These are phyloP conservation scores for Lasiosphaeria hispida DNA, from an alignment of 495 filamentous ascomycete species.

Conservation along the genomic window DNA sequence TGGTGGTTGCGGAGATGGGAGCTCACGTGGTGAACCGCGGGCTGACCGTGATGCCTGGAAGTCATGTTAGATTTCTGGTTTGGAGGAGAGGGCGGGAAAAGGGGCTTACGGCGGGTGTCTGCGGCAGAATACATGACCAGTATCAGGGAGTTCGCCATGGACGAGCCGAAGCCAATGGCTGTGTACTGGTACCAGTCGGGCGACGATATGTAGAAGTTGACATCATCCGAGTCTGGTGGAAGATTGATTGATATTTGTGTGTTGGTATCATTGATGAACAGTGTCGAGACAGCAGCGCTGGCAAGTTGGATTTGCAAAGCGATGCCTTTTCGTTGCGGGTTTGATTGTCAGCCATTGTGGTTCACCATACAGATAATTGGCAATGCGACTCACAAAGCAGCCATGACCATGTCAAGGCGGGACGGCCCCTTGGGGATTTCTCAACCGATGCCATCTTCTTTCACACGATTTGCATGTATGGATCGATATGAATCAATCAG, in stretches of 20 bases:
- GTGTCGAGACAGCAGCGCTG: slow-evolving; percentile 14
- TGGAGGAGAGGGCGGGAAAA: neutral
- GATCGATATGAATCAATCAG: too few relatives aligned
- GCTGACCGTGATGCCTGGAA: slow-evolving; percentile 23
- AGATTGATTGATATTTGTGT: slow-evolving; percentile 27
- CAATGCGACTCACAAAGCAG: too few relatives aligned
- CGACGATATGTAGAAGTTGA: slow-evolving; percentile 29
- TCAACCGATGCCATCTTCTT: too few relatives aligned
- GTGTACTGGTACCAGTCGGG: slow-evolving; percentile 30
- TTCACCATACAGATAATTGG: neutral
- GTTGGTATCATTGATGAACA: slow-evolving; percentile 24
- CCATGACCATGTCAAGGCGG: too few relatives aligned
- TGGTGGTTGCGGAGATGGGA: neutral
- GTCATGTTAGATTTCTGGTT: neutral
- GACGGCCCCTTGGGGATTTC: too few relatives aligned
- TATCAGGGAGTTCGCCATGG: slow-evolving; percentile 26
- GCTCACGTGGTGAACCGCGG: slow-evolving; percentile 21
- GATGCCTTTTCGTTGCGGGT: slow-evolving; percentile 1
- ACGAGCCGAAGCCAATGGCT: slow-evolving; percentile 29
- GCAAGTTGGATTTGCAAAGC: slow-evolving; percentile 3
- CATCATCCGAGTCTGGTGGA: slow-evolving; percentile 22
- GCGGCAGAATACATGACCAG: slow-evolving; percentile 29
- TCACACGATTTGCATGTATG: too few relatives aligned
- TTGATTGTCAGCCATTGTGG: slow-evolving; percentile 17
- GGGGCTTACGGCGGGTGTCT: slow-evolving; percentile 8